A percentile compares a stretch with the other conserved stretches of the same genome.
Evolutionary conservation across 208 protist genomes (phyloP).

Genomic region (Perkinsela sp.): DNA sequence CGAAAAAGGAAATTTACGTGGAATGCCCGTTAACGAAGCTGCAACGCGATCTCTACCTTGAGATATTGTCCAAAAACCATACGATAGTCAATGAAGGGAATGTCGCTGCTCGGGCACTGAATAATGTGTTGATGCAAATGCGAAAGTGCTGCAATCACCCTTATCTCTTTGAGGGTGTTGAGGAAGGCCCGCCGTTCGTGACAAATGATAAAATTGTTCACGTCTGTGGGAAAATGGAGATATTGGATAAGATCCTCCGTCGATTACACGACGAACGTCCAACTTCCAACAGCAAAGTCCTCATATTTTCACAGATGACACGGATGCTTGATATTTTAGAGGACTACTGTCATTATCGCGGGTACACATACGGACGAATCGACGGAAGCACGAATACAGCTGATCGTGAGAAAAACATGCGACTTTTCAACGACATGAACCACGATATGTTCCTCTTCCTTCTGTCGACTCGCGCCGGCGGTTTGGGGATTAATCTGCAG

Average conservation of each 20-base stretch:
- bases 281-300: slow-evolving; percentile 57
- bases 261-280: slow-evolving; percentile 22
- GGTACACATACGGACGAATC: slow-evolving; percentile 49
- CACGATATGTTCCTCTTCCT: slow-evolving; percentile 83
- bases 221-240: slow-evolving; percentile 71
- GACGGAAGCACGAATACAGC: slow-evolving; percentile 61
- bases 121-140: slow-evolving; percentile 60
- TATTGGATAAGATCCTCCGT: slow-evolving; percentile 73
- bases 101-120: slow-evolving; percentile 16
- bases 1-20: slow-evolving; percentile 90
- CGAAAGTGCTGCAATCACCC: slow-evolving; percentile 80
- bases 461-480: slow-evolving; percentile 86
- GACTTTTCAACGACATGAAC: slow-evolving; percentile 61
- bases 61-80: slow-evolving; percentile 74
- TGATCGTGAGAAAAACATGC: slow-evolving; percentile 68
- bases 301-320: slow-evolving; percentile 95
- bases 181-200: slow-evolving; percentile 56
- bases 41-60: slow-evolving; percentile 78
- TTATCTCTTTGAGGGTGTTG: slow-evolving; percentile 75
- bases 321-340: slow-evolving; percentile 64
- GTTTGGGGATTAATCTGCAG: slow-evolving; percentile 92
- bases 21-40: slow-evolving; percentile 64
- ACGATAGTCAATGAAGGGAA: slow-evolving; percentile 64
- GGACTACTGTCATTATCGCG: slow-evolving; percentile 51
- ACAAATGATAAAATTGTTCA: slow-evolving; percentile 63